These are phyloP conservation scores for Epichloe coenophiala DNA, from an alignment of 2,329 filamentous ascomycete species.

Conservation along the genomic window DNA sequence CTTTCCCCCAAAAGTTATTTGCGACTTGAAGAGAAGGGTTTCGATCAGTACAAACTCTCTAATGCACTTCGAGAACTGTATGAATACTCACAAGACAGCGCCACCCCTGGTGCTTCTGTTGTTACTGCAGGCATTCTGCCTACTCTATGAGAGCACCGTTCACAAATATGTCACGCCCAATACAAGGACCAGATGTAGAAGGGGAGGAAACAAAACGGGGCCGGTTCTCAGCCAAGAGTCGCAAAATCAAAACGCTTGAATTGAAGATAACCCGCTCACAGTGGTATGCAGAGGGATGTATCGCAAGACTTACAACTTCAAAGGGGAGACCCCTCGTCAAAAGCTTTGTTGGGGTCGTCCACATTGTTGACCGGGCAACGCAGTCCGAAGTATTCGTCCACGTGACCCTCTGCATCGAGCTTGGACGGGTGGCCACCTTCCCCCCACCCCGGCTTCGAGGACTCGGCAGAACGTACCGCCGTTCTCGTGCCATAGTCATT, in stretches of 20 bases:
- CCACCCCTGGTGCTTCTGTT: conserved; percentile 49
- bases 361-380: conserved; percentile 11
- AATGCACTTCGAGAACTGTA: not conserved
- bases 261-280: not conserved
- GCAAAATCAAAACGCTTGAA: not conserved
- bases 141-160: not conserved
- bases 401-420: conserved; percentile 12
- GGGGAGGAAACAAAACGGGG: not conserved
- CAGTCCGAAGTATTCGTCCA: conserved; percentile 1
- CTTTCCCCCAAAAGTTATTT: conserved; percentile 99
- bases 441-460: conserved; percentile 7
- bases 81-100: conserved; percentile 47
- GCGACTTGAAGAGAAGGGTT: conserved; percentile 48
- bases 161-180: not conserved
- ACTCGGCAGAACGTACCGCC: conserved; percentile 17
- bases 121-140: conserved; percentile 45
- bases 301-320: not conserved
- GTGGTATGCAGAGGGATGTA: not conserved
- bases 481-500: conserved; percentile 16
- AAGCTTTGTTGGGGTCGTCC: not conserved
- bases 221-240: not conserved
- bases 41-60: not conserved
- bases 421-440: not conserved
- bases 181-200: not conserved
- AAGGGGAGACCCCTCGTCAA: not conserved